Base-by-base conservation (phyloP, 768 basidiomycete species). In the Gymnopilus dilepis region DNA sequence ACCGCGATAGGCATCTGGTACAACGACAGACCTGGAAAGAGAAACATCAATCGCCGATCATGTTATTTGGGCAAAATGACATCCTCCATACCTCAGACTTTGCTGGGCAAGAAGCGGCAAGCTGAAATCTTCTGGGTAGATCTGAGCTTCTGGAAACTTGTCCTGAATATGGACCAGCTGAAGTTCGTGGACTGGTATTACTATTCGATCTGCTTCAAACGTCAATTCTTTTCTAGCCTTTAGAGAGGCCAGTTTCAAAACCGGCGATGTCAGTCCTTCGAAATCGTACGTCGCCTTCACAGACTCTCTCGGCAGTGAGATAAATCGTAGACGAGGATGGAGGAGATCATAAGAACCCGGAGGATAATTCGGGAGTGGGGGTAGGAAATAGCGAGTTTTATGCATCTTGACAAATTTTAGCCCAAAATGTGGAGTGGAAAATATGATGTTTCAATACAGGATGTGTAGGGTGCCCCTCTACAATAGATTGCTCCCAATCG, bases 401-500 rank as follows among this genome's bases (percentile, higher is more conserved):
- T 86, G 84, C 84, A 86, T 84, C 85, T 86, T 53, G n/a, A 17
- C 12, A 17, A 7, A 51, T 17, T 9, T 64, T 12, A 47, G 41
- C 38, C 13, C 45, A 0, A 50, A 19, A 9, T 2, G 1, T 24
- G 15, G 15, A 37, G 34, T 37, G 24, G 11, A 26, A 19, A 43
- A 9, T 15, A 5, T 19, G 31, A 11, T 13, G n/a, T 37, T 22
- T 13, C 65, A 76, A 60, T 64, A 85, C 85, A 15, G 86, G 84
- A 70, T 87, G 86, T 0, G 82, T 86, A 3, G 84, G 84, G 67
- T 87, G 86, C 0, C 85, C 84, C 68, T 86, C 84, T 19, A 85
- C 82, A 28, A 86, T 84, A 1, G 84, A 85, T 66, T 86, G 83
- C 60, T 87, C 84, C 86, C 86, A 87, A 34, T 76, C 80, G 12